Evolutionary conservation across 345 rosid genomes (phyloP), one percentile per base, ranked within the genome.

Genomic region (Mangifera indica): DNA sequence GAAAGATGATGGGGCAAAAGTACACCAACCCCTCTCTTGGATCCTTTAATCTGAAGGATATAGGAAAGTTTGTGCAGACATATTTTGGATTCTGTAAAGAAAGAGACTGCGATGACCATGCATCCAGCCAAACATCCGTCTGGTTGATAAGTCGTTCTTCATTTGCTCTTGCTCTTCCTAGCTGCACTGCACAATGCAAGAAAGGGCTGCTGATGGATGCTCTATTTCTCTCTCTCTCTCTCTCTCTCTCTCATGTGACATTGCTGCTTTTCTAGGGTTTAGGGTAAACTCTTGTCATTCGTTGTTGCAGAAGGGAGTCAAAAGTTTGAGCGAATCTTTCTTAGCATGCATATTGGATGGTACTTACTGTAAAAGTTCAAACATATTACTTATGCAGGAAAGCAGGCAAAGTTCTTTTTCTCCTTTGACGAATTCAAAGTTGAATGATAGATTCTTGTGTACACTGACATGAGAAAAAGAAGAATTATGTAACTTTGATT

Each of bases 51-150:
- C 37, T 15, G 53, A n/a, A 5, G 60, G 42, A 26, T 21, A 57
- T 57, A 55, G 44, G 77, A 64, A 74, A 69, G 32, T 57, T 59
- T 22, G 20, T 37, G 60, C 63, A 63, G 71, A 72, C 72, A 76
- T 25, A 42, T 57, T 67, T 67, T 58, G 75, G 70, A 45, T 40
- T 54, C n/a, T 57, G 71, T 22, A 59, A 20, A 60, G 55, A 59
- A 20, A 60, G 55, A 72, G 73, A 67, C 73, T 42, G 69, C 73
- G 48, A 70, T 37, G 63, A 46, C 22, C 37, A 13, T 14, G 76
- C 48, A 66, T 74, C 67, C 62, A 63, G 72, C 79, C 72, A 62
- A 77, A 63, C 79, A 71, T 77, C 72, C 76, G 74, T 67, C 72
- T 66, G 71, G 67, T 72, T 59, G 42, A 37, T 37, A 37, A 37